A percentile compares a stretch with the other conserved stretches of the same genome.
Conservation (phyloP, 257 asterid genomes). For the Ligustrum vulgare region DNA sequence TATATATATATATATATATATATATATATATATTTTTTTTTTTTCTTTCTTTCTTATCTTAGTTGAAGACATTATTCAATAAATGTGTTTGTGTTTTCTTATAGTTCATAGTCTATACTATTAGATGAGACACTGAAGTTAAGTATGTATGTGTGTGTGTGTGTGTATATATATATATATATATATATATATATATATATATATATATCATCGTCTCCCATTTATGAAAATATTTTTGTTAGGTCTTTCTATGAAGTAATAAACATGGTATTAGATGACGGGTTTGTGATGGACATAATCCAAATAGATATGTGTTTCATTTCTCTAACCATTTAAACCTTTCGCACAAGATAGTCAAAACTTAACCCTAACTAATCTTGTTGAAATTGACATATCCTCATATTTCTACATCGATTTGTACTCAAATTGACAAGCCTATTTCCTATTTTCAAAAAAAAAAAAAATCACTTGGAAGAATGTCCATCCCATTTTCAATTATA, state of each 20-base stretch:
- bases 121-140: too few relatives aligned
- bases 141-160: too few relatives aligned
- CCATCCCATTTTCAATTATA: constrained; percentile 9
- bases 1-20: too few relatives aligned
- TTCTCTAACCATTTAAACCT: not conserved
- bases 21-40: too few relatives aligned
- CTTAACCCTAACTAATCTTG: not conserved
- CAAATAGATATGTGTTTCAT: not conserved
- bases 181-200: too few relatives aligned
- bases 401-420: not conserved
- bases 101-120: too few relatives aligned
- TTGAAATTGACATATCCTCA: not conserved
- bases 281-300: too few relatives aligned
- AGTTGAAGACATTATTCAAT: not conserved
- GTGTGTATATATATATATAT: too few relatives aligned
- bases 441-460: constrained; percentile 1
- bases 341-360: not conserved
- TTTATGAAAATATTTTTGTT: too few relatives aligned
- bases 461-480: constrained; percentile 20
- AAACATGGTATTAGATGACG: not conserved
- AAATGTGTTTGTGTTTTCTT: not conserved
- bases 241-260: not conserved
- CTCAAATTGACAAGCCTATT: constrained; percentile 4
- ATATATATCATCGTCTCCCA: too few relatives aligned
- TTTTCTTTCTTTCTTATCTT: too few relatives aligned